A percentile compares a stretch with the other conserved stretches of the same genome.
phyloP scores from a whole-genome alignment of 345 rosid genomes.

The Eucalyptus curtisii region DNA sequence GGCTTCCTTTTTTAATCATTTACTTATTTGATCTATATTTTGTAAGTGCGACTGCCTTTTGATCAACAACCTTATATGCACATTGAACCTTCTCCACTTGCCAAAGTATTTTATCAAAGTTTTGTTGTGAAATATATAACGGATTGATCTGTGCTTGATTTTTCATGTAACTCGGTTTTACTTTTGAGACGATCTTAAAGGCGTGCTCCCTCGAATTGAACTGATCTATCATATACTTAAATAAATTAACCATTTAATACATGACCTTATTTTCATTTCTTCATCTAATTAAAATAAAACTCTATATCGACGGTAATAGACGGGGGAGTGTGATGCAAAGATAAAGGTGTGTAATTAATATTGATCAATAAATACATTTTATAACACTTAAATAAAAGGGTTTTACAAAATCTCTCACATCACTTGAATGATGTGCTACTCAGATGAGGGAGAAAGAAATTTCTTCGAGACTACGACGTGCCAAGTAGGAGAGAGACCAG shows the following conservation, averaged over 20 bases:
- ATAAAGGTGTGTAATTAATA: background rate
- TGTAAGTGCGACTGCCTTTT: rapidly evolving
- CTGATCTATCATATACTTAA: rapidly evolving
- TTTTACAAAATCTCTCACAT: background rate
- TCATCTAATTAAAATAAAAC: background rate
- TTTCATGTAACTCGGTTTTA: rapidly evolving
- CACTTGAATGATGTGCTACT: background rate
- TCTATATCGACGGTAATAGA: background rate
- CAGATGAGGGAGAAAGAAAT: background rate
- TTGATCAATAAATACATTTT: background rate
- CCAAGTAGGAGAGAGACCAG: background rate
- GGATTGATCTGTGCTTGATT: rapidly evolving
- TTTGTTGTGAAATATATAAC: background rate
- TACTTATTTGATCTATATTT: background rate
- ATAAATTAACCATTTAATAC: background rate
- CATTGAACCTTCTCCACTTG: background rate
- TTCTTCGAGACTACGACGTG: background rate
- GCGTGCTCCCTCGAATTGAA: rapidly evolving
- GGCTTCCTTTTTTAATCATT: background rate
- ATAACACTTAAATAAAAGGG: background rate
- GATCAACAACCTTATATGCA: background rate
- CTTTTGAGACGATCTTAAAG: background rate
- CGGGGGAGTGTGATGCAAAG: background rate
- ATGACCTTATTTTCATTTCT: background rate
- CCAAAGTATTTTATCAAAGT: background rate